Base-by-base conservation (phyloP, 495 filamentous ascomycete species). In the Aspergillus saccharolyticus region DNA sequence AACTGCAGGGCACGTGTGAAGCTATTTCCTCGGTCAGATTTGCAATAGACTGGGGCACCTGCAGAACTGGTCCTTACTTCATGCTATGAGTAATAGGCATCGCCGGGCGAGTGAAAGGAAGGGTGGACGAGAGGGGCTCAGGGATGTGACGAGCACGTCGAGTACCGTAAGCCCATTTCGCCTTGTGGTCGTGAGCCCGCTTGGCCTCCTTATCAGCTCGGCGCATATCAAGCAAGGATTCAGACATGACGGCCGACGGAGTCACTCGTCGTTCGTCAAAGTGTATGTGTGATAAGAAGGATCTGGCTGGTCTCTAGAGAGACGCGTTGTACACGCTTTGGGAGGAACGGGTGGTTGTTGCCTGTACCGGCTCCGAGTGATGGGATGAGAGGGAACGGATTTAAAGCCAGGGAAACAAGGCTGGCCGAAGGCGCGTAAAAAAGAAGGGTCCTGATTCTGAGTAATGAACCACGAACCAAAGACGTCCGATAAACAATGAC, bases 91-190 rank as follows among this genome's bases (percentile, higher is more conserved):
- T 54, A 10, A 33, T 21, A 12, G 63, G 57, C 63, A 68, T 64
- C 42, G 63, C 66, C 39, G 71, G 74, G 52, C 68, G 73, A 52
- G 62, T 63, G 9, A 60, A 54, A 19, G 61, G 57, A 18, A 64
- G 60, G 42, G 30, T 43, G 4, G 22, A 20, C 15, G 52, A 49
- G 57, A 22, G 19, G 42, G 25, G 46, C 15, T 63, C 49, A 30
- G 8, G 18, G 43, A 22, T 24, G 44, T 57, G 22, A 42, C 44
- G 42, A 25, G 59, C 61, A 22, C 55, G 12, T 54, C 69, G 64
- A 18, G 69, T 70, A 39, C 81, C 81, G 48, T 74, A 66, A 7
- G 73, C 73, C 81, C 81, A 84, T 63, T 84, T 84, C 56, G 76
- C 69, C 68, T 80, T 79, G 55, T 77, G 76, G 59, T 80, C 71